Base-by-base conservation (phyloP, 1,284 basidiomycete species). In the Tilletiopsis washingtonensis region DNA sequence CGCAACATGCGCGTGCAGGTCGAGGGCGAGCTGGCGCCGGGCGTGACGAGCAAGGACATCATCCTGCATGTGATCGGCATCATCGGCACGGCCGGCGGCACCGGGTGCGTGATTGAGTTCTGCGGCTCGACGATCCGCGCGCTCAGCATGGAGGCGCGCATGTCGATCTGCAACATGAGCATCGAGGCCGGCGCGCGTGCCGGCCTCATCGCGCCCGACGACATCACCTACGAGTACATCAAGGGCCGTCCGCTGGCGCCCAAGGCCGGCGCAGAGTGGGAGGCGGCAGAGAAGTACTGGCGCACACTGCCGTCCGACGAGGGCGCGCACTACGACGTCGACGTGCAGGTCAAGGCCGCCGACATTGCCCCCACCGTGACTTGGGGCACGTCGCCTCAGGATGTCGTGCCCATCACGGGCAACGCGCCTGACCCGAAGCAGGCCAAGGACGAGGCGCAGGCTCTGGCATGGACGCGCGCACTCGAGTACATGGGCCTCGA, bases 141-240 rank as follows among this genome's bases (percentile, higher is more conserved):
- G 20, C 62, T 72, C 36, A 61, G 57, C 34, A 72, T 72, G 68
- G 69, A 69, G 54, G 69, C 62, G 9, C 58, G 69, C 24, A 72
- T 72, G 69, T 62, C 59, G 27, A 71, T 72, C 57, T 72, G 69
- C 63, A 72, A 72, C 61, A 72, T 72, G 69, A 67, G 64, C 36
- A 72, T 72, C 53, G 69, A 72, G 52, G 69, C 66, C 5, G 69
- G 69, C 39, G 69, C 68, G n/a, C 64, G 68, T 41, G 69, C 69
- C n/a, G 69, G 69, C 53, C 59, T 72, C 44, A 67, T 72, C 24
- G 68, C 68, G 11, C 69, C 69, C 4, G 69, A 72, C 47, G 62
- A 70, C 48, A 63, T 46, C 53, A 72, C 69, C 14, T 67, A 60
- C 53, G 67, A 70, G 40, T 72, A 71, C 61, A 58, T 72, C 51